These are phyloP conservation scores for Acarospora socialis DNA, from an alignment of 2,329 filamentous ascomycete species.

Conservation along the genomic window DNA sequence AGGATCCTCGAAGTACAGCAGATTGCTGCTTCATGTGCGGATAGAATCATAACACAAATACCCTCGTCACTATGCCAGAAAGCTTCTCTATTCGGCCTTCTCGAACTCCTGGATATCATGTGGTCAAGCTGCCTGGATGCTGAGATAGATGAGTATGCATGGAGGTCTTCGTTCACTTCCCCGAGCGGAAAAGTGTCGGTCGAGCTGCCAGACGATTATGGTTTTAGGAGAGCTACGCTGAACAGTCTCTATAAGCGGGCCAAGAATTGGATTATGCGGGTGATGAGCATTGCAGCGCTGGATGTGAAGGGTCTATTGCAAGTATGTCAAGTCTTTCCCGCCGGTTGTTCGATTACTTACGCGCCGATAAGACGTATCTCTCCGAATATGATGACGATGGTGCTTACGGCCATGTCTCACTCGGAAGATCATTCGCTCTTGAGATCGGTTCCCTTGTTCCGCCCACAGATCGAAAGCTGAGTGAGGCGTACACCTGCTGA, in stretches of 20 bases:
- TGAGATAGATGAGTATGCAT: constrained; percentile 87
- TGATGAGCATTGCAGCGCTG: constrained; percentile 72
- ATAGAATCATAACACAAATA: constrained; percentile 69
- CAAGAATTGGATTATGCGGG: constrained; percentile 63
- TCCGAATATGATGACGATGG: constrained; percentile 90
- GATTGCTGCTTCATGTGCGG: constrained; percentile 68
- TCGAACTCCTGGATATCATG: constrained; percentile 86
- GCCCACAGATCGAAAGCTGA: constrained; percentile 68
- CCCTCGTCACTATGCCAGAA: constrained; percentile 85
- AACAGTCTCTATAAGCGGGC: constrained; percentile 64
- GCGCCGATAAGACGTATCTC: constrained; percentile 57
- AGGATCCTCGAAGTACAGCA: constrained; percentile 84
- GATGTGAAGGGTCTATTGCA: constrained; percentile 88
- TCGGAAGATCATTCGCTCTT: constrained; percentile 85
- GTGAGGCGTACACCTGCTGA: constrained; percentile 17
- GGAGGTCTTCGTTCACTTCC: constrained; percentile 68
- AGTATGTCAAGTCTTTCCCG: constrained; percentile 16
- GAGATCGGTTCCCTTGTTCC: constrained; percentile 86
- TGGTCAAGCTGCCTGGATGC: constrained; percentile 90
- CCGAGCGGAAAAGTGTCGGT: constrained; percentile 63
- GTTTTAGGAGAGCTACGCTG: constrained; percentile 64
- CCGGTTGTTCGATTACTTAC: constrained; percentile 1
- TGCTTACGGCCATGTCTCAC: constrained; percentile 76
- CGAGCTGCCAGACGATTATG: constrained; percentile 87
- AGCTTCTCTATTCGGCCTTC: constrained; percentile 76